Base-by-base conservation (phyloP, 192 early-diverging fungal species). In the Entophlyctis luteolus region DNA sequence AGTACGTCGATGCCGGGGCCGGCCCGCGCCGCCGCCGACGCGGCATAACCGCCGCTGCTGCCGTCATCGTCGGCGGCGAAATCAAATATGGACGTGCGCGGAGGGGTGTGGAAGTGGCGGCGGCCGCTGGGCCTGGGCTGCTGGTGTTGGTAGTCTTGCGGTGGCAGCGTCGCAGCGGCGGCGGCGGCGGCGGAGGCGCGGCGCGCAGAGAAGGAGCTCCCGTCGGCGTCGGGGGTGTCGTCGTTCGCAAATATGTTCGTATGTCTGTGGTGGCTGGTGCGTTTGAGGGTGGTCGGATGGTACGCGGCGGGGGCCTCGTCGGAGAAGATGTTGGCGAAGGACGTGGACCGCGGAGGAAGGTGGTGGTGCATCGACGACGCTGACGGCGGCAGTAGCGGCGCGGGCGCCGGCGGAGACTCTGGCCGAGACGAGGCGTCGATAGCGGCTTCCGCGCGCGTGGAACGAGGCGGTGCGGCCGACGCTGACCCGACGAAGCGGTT, bases 241-340 rank as follows among this genome's bases (percentile, higher is more conserved):
- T 59, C 25, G 57, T 59, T 39, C 37, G 37, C 16, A 34, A 59
- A 59, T n/a, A 59, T 59, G 38, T 59, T 59, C 27, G 57, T 59
- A 39, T 59, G 57, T 59, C 38, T 59, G 57, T 59, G 57, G 38
- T 59, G 57, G 57, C 45, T 6, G 57, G 37, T 36, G 57, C 57
- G 55, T 33, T 56, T 59, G 57, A 20, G 14, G 33, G 33, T 42
- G 5, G 33, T n/a, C 16, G 57, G 36, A 39, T 42, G 45, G 23
- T 49, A 12, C 20, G 59, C 12, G 39, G 59, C 20, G 5, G 39
- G 47, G 20, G 28, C 20, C 2, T 18, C 18, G 60, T 63, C 60
- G 2, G 29, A 49, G 60, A 63, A 50, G 10, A 50, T 50, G 60
- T 60, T 60, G 59, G 28, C 33, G 55, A 56, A 56, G 10, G 55